Conservation (phyloP, 306 rosid genomes). For the Vigna mungo region DNA sequence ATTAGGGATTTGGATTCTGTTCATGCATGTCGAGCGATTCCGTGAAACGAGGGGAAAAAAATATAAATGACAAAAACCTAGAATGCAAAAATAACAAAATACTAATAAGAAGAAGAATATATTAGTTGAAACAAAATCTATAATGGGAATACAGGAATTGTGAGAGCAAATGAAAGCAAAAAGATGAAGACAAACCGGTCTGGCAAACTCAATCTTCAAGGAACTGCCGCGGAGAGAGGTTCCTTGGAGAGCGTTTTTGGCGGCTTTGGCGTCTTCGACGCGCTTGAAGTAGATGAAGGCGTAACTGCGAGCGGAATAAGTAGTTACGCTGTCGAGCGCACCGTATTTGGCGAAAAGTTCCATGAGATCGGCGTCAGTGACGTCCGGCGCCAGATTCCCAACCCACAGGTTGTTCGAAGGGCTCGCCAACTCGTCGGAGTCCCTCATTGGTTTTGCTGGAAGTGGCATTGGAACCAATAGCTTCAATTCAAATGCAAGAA, state of each 20-base stretch:
- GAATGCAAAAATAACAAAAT: conserved; percentile 6
- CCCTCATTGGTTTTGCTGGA: conserved; percentile 56
- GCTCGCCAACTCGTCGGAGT: conserved; percentile 57
- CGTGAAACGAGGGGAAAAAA: background rate
- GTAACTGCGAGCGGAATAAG: conserved; percentile 82
- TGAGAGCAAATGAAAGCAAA: conserved; percentile 12
- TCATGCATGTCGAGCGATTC: conserved; percentile 25
- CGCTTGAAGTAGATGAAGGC: conserved; percentile 87
- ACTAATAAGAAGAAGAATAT: background rate
- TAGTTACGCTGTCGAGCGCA: conserved; percentile 85
- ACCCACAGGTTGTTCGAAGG: conserved; percentile 94
- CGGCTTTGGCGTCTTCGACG: conserved; percentile 88
- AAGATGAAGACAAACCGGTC: conserved; percentile 94
- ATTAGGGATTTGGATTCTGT: conserved; percentile 7
- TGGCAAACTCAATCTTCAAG: conserved; percentile 88
- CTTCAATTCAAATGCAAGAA: background rate
- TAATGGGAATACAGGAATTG: conserved; percentile 38
- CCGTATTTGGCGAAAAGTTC: conserved; percentile 80
- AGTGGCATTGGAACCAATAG: conserved; percentile 64
- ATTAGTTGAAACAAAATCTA: background rate
- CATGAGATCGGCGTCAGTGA: conserved; percentile 80
- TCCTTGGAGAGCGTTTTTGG: conserved; percentile 83
- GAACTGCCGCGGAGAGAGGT: conserved; percentile 62
- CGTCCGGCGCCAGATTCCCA: conserved; percentile 80
- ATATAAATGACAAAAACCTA: background rate